Conservation (phyloP, 495 filamentous ascomycete species). For the Cercophora scortea region DNA sequence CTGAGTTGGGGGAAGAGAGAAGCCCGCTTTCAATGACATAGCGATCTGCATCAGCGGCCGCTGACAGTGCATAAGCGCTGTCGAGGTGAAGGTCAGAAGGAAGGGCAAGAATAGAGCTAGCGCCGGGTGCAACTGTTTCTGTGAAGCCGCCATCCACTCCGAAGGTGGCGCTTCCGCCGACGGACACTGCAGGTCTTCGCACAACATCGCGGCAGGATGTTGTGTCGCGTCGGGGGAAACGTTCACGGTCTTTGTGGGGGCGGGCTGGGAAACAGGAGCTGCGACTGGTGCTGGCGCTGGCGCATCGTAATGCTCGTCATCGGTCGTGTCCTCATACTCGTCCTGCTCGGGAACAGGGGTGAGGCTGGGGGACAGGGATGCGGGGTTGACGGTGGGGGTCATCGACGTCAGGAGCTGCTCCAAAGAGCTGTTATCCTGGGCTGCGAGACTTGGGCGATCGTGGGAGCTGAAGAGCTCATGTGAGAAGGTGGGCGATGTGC, state of each 20-base stretch:
- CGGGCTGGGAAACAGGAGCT: slow-evolving; percentile 14
- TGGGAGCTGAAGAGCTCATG: slow-evolving; percentile 42
- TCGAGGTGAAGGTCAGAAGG: slow-evolving; percentile 59
- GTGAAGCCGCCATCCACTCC: slow-evolving; percentile 52
- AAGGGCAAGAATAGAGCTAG: slow-evolving; percentile 47
- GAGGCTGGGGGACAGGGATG: slow-evolving; percentile 45
- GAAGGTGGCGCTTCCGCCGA: slow-evolving; percentile 50
- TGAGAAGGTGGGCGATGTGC: slow-evolving; percentile 41
- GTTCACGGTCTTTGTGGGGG: slow-evolving; percentile 29
- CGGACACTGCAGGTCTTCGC: slow-evolving; percentile 97
- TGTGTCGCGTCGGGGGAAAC: slow-evolving; percentile 89
- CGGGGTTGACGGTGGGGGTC: slow-evolving; percentile 41
- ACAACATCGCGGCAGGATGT: slow-evolving; percentile 99
- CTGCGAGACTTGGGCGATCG: slow-evolving; percentile 19
- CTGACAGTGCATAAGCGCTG: slow-evolving; percentile 55
- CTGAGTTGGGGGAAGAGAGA: slow-evolving; percentile 58
- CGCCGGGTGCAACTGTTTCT: slow-evolving; percentile 46
- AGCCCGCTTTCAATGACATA: slow-evolving; percentile 69
- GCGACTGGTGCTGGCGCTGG: slow-evolving; percentile 6
- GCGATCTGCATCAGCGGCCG: slow-evolving; percentile 54
- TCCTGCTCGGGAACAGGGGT: slow-evolving; percentile 35
- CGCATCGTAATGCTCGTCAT: slow-evolving; percentile 1
- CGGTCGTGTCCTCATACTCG: slow-evolving; percentile 8
- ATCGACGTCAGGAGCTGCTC: slow-evolving; percentile 31
- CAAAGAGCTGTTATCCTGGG: slow-evolving; percentile 14